Evolutionary conservation across 306 rosid genomes (phyloP).

Genomic region (Carpinus fangiana): DNA sequence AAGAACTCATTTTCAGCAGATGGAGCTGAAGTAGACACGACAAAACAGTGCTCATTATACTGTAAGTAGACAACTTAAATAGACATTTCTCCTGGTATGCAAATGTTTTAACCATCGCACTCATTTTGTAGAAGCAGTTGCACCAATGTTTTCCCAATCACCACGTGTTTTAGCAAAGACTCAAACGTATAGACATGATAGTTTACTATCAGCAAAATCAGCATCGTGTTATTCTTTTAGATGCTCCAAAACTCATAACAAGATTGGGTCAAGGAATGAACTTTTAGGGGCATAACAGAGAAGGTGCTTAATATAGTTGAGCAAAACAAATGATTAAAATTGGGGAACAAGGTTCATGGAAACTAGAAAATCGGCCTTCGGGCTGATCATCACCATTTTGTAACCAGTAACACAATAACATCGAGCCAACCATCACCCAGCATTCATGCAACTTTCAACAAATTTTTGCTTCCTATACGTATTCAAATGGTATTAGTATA

Average conservation of each 20-base stretch:
- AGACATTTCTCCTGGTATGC: background rate
- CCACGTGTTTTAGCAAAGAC: background rate
- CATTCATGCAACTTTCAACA: background rate
- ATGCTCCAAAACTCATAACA: background rate
- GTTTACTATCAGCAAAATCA: background rate
- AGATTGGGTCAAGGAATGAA: background rate
- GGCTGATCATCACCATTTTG: background rate
- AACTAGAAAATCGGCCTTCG: background rate
- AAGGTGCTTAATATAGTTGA: background rate
- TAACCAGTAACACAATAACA: background rate
- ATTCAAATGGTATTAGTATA: background rate
- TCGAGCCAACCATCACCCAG: background rate
- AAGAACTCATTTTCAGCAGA: slow-evolving; percentile 5
- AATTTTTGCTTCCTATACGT: background rate
- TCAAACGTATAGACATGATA: background rate
- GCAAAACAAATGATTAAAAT: background rate
- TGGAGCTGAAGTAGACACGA: background rate
- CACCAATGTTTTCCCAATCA: background rate
- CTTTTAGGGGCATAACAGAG: background rate
- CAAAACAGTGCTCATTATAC: background rate
- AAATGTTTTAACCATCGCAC: background rate
- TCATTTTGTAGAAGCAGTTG: background rate
- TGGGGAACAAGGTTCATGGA: background rate
- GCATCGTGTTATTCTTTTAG: background rate
- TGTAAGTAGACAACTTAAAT: background rate